Conservation (phyloP, 2,329 filamentous ascomycete genomes). For the Penicillium sp. region DNA sequence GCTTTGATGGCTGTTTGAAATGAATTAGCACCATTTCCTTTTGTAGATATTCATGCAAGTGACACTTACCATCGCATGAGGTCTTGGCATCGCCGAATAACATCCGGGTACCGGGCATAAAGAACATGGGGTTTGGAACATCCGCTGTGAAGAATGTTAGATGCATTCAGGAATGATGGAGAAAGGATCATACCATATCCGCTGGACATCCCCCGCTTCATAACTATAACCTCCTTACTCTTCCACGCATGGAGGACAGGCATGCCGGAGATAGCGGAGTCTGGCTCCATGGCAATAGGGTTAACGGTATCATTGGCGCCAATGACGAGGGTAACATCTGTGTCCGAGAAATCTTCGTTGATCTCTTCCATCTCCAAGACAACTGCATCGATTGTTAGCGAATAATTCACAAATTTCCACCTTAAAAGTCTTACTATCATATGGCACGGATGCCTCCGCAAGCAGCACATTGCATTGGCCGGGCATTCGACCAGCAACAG, state of each 20-base stretch:
- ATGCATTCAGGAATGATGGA: neutral
- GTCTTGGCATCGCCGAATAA: constrained; percentile 85
- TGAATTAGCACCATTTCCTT: neutral
- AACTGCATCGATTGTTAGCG: constrained; percentile 41
- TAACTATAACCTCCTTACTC: constrained; percentile 86
- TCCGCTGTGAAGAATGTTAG: constrained; percentile 57
- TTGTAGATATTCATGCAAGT: neutral
- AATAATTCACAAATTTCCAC: no score
- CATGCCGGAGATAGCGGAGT: constrained; percentile 85
- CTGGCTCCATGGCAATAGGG: constrained; percentile 79
- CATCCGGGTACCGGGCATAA: constrained; percentile 86
- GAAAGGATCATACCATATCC: constrained; percentile 65
- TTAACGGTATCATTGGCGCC: constrained; percentile 93
- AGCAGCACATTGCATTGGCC: constrained; percentile 90
- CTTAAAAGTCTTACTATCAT: constrained; percentile 58
- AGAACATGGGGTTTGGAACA: constrained; percentile 91
- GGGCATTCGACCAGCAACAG: constrained; percentile 87
- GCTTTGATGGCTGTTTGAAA: constrained; percentile 42
- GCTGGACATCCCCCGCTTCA: constrained; percentile 87
- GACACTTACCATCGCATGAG: constrained; percentile 68
- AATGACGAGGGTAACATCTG: constrained; percentile 83
- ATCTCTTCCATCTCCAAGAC: constrained; percentile 96
- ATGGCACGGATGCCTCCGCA: constrained; percentile 82
- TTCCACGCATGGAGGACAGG: constrained; percentile 91
- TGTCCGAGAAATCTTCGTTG: constrained; percentile 85